Base-by-base conservation (phyloP, 805 yeast species). In the Grigorovia transvaalensis region DNA sequence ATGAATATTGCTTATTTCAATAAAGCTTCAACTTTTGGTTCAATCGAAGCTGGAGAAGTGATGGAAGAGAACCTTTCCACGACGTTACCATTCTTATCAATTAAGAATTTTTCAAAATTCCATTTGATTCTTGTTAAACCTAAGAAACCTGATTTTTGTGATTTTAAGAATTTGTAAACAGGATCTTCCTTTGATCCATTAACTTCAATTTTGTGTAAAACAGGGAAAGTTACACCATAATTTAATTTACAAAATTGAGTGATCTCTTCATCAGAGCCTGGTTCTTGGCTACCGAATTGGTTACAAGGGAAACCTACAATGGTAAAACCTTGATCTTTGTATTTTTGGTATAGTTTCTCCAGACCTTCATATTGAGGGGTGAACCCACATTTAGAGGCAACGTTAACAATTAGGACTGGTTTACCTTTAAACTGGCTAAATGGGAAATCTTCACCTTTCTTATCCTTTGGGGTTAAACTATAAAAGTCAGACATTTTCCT, bases 141-240 rank as follows among this genome's bases (percentile, higher is more conserved):
- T 20, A 85, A 71, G 43, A 71, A 53, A 13, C 81, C 81, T 5
- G 74, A 59, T 75, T 80, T 75, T 77, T 80, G 66, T 44, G 71
- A 60, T 74, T 93, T 91, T 67, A 91, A 77, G 73, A 67, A 90
- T 62, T 78, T 72, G 72, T 81, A 91, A 40, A 91, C 89, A 18
- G 91, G 88, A 64, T 86, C 90, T 18, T 88, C 81, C 45, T 81
- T 71, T 55, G 75, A 69, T 49, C 99, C 99, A 67, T 91, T 93
- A 59, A 93, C 98, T 44, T 90, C 89, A 54, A 89, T 69, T 75
- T 90, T 91, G 66, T 79, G 76, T 79, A 91, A 72, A 35, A 91
- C 77, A 33, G 96, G 96, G 83, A 93, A 91, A 17, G 85, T 74
- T 44, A 91, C 97, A 51, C 96, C 96, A 67, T 82, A 93, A 74